A percentile compares a stretch with the other conserved stretches of the same genome.
These are phyloP conservation scores for Quercus cerris DNA, from an alignment of 306 rosid species.

Conservation along the genomic window DNA sequence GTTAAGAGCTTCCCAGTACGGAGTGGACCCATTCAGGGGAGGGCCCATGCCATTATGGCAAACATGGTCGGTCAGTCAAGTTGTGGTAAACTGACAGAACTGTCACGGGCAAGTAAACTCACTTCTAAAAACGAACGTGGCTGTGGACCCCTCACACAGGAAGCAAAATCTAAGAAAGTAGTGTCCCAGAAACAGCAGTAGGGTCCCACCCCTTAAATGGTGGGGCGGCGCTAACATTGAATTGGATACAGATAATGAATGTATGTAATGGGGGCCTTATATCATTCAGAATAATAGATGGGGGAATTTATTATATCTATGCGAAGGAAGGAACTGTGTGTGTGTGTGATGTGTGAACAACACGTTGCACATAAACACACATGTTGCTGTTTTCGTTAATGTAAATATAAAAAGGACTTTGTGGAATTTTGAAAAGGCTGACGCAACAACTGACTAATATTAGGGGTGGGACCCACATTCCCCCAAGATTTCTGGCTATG, in stretches of 20 bases:
- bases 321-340: background rate
- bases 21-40: too few species aligned
- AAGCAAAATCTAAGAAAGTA: background rate
- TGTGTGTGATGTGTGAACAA: background rate
- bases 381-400: too few species aligned
- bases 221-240: slow-evolving; percentile 16
- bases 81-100: slow-evolving; percentile 8
- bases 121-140: background rate
- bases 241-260: too few species aligned
- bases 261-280: too few species aligned
- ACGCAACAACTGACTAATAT: background rate
- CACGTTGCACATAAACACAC: background rate
- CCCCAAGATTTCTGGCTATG: slow-evolving; percentile 7
- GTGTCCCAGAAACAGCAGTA: background rate
- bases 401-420: too few species aligned
- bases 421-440: background rate
- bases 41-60: too few species aligned
- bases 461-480: slow-evolving; percentile 1
- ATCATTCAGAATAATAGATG: background rate
- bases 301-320: background rate
- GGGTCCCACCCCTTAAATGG: slow-evolving; percentile 10
- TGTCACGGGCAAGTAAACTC: background rate
- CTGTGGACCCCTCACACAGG: background rate
- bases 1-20: too few species aligned
- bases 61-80: background rate